These are phyloP conservation scores for Corallochytrium limacisporum DNA, from an alignment of 78 protist species.

Conservation along the genomic window DNA sequence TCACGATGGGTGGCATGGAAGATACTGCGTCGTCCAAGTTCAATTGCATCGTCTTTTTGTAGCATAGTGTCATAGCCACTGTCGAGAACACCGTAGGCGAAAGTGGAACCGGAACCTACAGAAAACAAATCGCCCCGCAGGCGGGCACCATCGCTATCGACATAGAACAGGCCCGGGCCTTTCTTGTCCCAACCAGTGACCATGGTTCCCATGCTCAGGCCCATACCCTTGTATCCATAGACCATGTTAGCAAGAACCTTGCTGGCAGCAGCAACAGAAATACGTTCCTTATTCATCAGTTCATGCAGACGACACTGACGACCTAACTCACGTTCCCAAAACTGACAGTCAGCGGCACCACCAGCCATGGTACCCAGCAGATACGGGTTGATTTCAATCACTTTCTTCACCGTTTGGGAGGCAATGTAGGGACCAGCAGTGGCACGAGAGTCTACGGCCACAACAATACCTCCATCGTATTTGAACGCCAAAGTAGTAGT, in stretches of 20 bases:
- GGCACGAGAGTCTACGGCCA: slow-evolving; percentile 97
- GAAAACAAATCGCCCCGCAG: slow-evolving; percentile 72
- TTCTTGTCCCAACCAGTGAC: not conserved
- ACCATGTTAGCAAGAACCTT: slow-evolving; percentile 89
- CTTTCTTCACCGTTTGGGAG: slow-evolving; percentile 93
- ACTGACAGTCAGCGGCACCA: slow-evolving; percentile 99
- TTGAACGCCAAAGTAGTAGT: slow-evolving; percentile 97
- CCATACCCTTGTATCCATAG: slow-evolving; percentile 81
- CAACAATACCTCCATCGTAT: slow-evolving; percentile 73
- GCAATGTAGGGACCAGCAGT: slow-evolving; percentile 89
- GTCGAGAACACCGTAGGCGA: slow-evolving; percentile 99
- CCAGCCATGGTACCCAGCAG: slow-evolving; percentile 99
- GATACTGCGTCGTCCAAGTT: slow-evolving; percentile 91
- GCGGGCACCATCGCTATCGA: slow-evolving; percentile 94
- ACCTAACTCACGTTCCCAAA: slow-evolving; percentile 93
- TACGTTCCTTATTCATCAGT: slow-evolving; percentile 79
- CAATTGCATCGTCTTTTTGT: slow-evolving; percentile 81
- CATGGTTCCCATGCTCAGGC: slow-evolving; percentile 96
- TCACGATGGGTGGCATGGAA: slow-evolving; percentile 97
- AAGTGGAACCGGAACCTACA: slow-evolving; percentile 98
- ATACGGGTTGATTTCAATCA: slow-evolving; percentile 90
- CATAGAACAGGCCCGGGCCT: slow-evolving; percentile 89
- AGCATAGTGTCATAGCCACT: slow-evolving; percentile 48
- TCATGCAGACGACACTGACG: slow-evolving; percentile 65
- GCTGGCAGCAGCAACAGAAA: slow-evolving; percentile 98